Base-by-base conservation (phyloP, 257 asterid species). In the Solanum tarijense region DNA sequence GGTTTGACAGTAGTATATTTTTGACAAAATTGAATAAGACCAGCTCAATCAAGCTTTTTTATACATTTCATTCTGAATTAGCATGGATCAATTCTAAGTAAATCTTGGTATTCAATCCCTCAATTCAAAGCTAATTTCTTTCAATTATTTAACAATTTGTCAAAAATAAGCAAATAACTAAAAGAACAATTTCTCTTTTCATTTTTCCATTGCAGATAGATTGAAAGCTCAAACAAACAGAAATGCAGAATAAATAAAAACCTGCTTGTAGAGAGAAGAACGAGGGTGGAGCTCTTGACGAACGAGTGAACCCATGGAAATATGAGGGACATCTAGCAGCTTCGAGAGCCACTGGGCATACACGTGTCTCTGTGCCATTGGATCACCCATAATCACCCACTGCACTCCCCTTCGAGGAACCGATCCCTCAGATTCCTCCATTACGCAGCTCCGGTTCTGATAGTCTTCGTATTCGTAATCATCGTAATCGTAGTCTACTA, bases 301-400 rank as follows among this genome's bases (percentile, higher is more conserved):
- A 75, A 96, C 94, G 9, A 97, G 98, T 46, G 97, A 87, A 18
- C 98, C 97, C 98, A 95, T 95, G 83, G 99, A 96, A 89, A 97
- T 96, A 88, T 93, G 98, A 27, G 99, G 98, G 32, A 96, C 96
- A 68, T 92, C 91, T 18, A 97, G 93, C 86, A 97, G 97, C 93
- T 95, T 91, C 69, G 98, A 93, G 6, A 97, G 95, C 81, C 98
- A 91, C 71, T 92, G 92, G 75, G 98, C 98, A 89, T 97, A 97
- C 36, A 95, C 91, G 90, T 92, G 98, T 72, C 98, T 89, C 91
- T 92, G 90, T 1, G 90, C 98, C 94, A 90, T 87, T 18, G 98
- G 98, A 89, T 95, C 96, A 23, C 98, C 98, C 83, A 97, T 94
- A 88, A 97, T 93, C 90, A 97, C 98, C 98, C 98, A 97, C 88